Evolutionary conservation across 805 yeast species (phyloP).

Genomic region (Pichia manshurica): DNA sequence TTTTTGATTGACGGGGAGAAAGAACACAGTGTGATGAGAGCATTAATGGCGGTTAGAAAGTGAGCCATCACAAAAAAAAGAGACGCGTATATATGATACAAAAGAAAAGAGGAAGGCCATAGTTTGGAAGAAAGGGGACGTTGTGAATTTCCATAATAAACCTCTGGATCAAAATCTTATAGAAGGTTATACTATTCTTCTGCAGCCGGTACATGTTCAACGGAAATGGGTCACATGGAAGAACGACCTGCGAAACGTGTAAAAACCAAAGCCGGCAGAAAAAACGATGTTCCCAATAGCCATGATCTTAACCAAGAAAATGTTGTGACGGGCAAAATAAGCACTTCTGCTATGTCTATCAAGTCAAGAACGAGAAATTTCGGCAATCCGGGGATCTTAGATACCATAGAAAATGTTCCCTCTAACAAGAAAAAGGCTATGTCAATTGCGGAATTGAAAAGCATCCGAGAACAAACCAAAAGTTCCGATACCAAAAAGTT

Average conservation of each 20-base stretch:
- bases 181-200: no score
- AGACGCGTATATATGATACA: no score
- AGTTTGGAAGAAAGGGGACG: no score
- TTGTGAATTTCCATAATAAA: no score
- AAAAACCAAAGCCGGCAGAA: not conserved
- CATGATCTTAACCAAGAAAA: not conserved
- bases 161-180: no score
- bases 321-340: no score
- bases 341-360: no score
- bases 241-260: conserved; percentile 2
- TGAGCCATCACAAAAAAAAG: no score
- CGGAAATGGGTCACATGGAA: not conserved
- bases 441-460: conserved; percentile 3
- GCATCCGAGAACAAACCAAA: not conserved
- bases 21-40: no score
- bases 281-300: not conserved
- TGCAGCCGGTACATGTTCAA: not conserved
- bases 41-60: no score
- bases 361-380: not conserved
- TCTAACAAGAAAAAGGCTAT: conserved; percentile 5
- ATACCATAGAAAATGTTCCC: not conserved
- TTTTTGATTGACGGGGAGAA: no score
- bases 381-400: not conserved
- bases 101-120: no score
- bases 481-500: not conserved